A percentile compares a stretch with the other conserved stretches of the same genome.
These are phyloP conservation scores for Massarina eburnea DNA, from an alignment of 2,329 filamentous ascomycete genomes.

Conservation along the genomic window DNA sequence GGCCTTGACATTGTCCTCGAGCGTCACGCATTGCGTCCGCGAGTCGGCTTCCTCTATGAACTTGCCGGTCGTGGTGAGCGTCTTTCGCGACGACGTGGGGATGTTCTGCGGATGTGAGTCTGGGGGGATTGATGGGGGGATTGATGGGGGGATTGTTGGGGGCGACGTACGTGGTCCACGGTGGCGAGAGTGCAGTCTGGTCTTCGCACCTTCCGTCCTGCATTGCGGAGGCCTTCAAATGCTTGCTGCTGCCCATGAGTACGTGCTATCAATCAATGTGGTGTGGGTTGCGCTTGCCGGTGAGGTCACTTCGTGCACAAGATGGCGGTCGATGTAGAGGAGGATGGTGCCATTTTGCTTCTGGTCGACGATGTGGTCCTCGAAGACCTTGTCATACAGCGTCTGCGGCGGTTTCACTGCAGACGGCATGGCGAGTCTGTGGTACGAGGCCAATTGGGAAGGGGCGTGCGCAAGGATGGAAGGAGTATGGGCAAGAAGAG, in stretches of 20 bases:
- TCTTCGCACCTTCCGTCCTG: conserved; percentile 81
- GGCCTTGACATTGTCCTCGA: conserved; percentile 96
- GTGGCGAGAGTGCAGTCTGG: conserved; percentile 97
- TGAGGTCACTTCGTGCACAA: conserved; percentile 98
- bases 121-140: not conserved
- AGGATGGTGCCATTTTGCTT: conserved; percentile 90
- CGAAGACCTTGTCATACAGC: conserved; percentile 96
- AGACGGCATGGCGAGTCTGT: conserved; percentile 67
- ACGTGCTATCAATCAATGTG: not conserved
- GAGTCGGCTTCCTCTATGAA: conserved; percentile 97
- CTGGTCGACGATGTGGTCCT: conserved; percentile 92
- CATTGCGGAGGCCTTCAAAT: conserved; percentile 92
- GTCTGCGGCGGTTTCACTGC: conserved; percentile 74
- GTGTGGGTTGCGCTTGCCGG: conserved; percentile 62
- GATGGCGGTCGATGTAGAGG: conserved; percentile 93
- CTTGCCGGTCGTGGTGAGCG: conserved; percentile 87
- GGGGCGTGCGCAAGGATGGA: conserved; percentile 6
- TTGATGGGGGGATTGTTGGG: no score
- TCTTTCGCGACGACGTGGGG: conserved; percentile 86
- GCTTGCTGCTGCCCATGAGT: conserved; percentile 69
- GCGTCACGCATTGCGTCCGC: conserved; percentile 87
- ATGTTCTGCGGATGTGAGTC: conserved; percentile 68
- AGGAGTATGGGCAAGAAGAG: not conserved
- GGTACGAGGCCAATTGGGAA: conserved; percentile 10
- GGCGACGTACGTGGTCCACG: conserved; percentile 84